phyloP scores from a whole-genome alignment of 2,329 filamentous ascomycete genomes.

The Epichloe sibirici region DNA sequence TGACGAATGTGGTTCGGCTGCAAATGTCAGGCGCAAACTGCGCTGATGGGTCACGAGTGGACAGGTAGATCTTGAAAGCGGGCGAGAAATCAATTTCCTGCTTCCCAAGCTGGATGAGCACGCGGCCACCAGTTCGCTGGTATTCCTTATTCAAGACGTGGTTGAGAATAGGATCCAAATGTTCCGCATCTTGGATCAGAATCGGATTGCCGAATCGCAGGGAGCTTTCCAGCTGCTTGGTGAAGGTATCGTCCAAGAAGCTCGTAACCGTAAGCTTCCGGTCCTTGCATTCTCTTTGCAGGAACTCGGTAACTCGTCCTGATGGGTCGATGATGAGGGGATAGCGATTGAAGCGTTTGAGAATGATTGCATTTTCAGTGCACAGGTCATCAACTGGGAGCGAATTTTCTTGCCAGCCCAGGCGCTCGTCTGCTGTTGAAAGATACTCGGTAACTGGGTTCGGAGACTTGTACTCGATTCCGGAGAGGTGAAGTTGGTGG shows the following conservation, averaged over 20 bases:
- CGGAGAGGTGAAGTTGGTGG: slow-evolving; percentile 84
- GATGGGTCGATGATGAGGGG: slow-evolving; percentile 97
- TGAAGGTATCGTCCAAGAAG: slow-evolving; percentile 95
- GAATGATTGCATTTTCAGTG: slow-evolving; percentile 95
- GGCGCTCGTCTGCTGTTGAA: slow-evolving; percentile 87
- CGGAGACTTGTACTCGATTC: slow-evolving; percentile 81
- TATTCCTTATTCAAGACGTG: slow-evolving; percentile 99
- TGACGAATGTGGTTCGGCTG: slow-evolving; percentile 97
- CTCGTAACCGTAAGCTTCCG: slow-evolving; percentile 91
- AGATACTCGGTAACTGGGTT: slow-evolving; percentile 95
- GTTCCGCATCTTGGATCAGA: slow-evolving; percentile 94
- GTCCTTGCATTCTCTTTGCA: slow-evolving; percentile 89
- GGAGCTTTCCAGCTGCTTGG: slow-evolving; percentile 94
- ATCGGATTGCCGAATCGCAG: slow-evolving; percentile 97
- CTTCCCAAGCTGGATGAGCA: slow-evolving; percentile 94
- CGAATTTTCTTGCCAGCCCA: slow-evolving; percentile 89
- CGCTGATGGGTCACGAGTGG: slow-evolving; percentile 89
- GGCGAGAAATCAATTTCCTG: slow-evolving; percentile 99
- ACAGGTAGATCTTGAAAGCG: slow-evolving; percentile 87
- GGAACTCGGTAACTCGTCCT: slow-evolving; percentile 83
- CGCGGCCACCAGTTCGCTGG: slow-evolving; percentile 94
- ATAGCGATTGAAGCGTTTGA: slow-evolving; percentile 97
- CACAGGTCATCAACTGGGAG: slow-evolving; percentile 94
- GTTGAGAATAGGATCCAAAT: slow-evolving; percentile 92
- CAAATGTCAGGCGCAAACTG: slow-evolving; percentile 94